Conservation (phyloP, 352 stramenopile species). For the Pythium phragmiticola region DNA sequence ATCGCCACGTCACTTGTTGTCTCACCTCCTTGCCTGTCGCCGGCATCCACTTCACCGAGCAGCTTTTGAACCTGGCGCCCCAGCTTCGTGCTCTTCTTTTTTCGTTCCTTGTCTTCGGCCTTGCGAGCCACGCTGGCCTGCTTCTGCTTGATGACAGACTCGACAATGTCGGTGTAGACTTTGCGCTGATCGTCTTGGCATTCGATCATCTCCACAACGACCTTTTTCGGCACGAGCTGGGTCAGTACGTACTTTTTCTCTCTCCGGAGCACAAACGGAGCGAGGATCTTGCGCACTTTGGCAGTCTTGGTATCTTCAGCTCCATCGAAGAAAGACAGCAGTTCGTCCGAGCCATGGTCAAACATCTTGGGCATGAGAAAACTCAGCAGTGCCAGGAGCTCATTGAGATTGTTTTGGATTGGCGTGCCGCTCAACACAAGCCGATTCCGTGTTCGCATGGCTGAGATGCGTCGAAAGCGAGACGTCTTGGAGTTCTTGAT, state of each 20-base stretch:
- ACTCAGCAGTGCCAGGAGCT: slow-evolving; percentile 87
- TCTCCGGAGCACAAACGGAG: slow-evolving; percentile 96
- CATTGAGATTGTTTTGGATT: slow-evolving; percentile 89
- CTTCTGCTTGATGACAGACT: slow-evolving; percentile 66
- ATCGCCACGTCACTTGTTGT: slow-evolving; percentile 54
- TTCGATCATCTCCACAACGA: slow-evolving; percentile 81
- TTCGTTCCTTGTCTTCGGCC: slow-evolving; percentile 50
- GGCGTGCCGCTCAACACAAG: slow-evolving; percentile 87
- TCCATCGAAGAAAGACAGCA: slow-evolving; percentile 81
- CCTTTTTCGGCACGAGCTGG: slow-evolving; percentile 89
- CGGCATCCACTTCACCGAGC: slow-evolving; percentile 27
- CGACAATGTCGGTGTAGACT: slow-evolving; percentile 87
- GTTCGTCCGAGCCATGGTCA: slow-evolving; percentile 74
- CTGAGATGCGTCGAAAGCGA: slow-evolving; percentile 88
- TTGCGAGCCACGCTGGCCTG: slow-evolving; percentile 45
- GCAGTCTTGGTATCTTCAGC: slow-evolving; percentile 76
- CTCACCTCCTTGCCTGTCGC: slow-evolving; percentile 22
- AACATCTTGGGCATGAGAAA: slow-evolving; percentile 94
- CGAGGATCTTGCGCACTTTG: slow-evolving; percentile 92
- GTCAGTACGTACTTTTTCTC: slow-evolving; percentile 95
- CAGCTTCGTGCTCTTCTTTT: slow-evolving; percentile 50
- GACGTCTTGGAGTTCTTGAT: slow-evolving; percentile 92
- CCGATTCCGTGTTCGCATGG: slow-evolving; percentile 64
- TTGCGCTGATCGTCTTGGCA: slow-evolving; percentile 68
- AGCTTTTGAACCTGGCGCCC: slow-evolving; percentile 50